A percentile compares a stretch with the other conserved stretches of the same genome.
Conservation (phyloP, 257 asterid genomes). For the Ligustrum vulgare region DNA sequence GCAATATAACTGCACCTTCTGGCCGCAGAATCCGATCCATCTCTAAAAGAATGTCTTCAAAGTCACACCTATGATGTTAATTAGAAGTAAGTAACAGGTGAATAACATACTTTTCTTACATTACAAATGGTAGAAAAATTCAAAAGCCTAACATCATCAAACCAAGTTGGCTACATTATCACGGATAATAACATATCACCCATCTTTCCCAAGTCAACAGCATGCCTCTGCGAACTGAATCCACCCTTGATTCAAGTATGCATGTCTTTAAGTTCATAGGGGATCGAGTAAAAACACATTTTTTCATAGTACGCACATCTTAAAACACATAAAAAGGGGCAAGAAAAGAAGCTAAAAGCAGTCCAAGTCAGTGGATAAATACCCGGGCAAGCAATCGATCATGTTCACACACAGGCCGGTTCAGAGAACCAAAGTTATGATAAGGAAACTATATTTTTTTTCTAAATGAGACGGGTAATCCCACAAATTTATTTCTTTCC, state of each 20-base stretch:
- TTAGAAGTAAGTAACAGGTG: neutral
- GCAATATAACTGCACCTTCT: constrained; percentile 87
- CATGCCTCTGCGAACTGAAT: too few relatives aligned
- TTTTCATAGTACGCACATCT: too few relatives aligned
- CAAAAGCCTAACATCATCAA: neutral
- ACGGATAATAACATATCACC: too few relatives aligned
- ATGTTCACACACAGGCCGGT: neutral
- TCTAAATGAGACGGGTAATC: neutral
- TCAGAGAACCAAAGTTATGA: neutral
- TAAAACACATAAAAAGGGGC: neutral
- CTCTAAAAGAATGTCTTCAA: constrained; percentile 86
- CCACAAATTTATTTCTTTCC: neutral
- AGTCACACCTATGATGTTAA: constrained; percentile 59
- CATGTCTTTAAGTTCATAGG: neutral
- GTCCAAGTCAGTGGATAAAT: too few relatives aligned
- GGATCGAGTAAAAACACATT: too few relatives aligned
- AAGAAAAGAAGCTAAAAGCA: neutral
- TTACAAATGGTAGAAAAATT: too few relatives aligned
- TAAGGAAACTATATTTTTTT: neutral
- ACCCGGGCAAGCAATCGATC: neutral
- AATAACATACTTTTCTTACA: neutral
- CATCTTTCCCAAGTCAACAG: too few relatives aligned
- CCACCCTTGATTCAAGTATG: too few relatives aligned
- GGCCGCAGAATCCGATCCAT: constrained; percentile 96
- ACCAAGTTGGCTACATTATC: too few relatives aligned